These are phyloP conservation scores for Phallus indusiatus DNA, from an alignment of 768 basidiomycete genomes.

Conservation along the genomic window DNA sequence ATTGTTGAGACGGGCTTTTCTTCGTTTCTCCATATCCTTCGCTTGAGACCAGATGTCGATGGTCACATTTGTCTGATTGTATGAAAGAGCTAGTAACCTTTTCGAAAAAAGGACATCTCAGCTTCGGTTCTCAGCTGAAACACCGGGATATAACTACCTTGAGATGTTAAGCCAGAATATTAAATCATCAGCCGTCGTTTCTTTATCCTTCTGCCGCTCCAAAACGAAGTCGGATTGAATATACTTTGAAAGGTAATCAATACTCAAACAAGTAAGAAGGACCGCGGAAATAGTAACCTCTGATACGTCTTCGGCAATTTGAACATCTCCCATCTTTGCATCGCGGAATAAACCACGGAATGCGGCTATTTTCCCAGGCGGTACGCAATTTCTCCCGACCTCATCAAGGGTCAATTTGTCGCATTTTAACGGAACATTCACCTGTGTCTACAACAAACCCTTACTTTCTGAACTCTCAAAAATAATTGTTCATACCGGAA, in stretches of 20 bases:
- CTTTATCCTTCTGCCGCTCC: conserved; percentile 29
- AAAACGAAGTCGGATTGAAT: conserved; percentile 69
- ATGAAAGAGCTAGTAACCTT: conserved; percentile 57
- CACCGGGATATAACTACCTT: conserved; percentile 35
- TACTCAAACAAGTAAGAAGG: background rate
- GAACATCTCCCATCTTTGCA: conserved; percentile 49
- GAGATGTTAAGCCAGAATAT: conserved; percentile 60
- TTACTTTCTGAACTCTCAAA: background rate
- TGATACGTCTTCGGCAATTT: conserved; percentile 45
- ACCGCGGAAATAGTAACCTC: conserved; percentile 32
- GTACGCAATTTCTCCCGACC: conserved; percentile 28
- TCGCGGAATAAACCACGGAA: conserved; percentile 54
- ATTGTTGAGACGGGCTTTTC: conserved; percentile 23
- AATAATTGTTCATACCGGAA: conserved; percentile 37
- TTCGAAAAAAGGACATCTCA: background rate
- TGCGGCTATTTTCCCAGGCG: conserved; percentile 34
- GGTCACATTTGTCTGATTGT: conserved; percentile 46
- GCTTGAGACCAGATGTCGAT: conserved; percentile 53
- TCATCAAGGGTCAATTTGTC: conserved; percentile 24
- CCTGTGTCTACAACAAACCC: conserved; percentile 38
- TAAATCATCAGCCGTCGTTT: conserved; percentile 48
- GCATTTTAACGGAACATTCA: conserved; percentile 41
- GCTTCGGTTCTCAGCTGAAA: too few species aligned
- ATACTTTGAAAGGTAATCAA: conserved; percentile 32
- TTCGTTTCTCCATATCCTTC: conserved; percentile 46